Conservation (phyloP, 106 monocot species). For the Dactylorhiza incarnata region DNA sequence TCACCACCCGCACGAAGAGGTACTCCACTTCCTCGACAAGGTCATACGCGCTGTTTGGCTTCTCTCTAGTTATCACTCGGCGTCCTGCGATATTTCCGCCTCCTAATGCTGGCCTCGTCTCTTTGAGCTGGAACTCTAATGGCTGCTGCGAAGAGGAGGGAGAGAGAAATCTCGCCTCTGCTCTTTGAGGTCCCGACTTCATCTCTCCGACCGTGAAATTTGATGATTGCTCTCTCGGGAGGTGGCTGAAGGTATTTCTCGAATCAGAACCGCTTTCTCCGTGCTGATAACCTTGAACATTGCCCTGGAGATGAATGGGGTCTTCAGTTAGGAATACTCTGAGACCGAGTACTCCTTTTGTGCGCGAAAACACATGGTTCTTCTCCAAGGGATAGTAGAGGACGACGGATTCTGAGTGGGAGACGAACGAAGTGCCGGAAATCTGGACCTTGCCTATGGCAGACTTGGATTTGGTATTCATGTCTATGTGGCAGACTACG, state of each 20-base stretch:
- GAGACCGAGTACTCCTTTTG: slow-evolving; percentile 54
- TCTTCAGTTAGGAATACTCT: slow-evolving; percentile 50
- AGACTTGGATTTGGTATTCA: slow-evolving; percentile 24
- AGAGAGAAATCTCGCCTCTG: slow-evolving; percentile 27
- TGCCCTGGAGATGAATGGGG: slow-evolving; percentile 20
- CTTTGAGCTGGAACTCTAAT: slow-evolving; percentile 49
- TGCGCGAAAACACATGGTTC: slow-evolving; percentile 40
- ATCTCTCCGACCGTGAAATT: slow-evolving; percentile 16
- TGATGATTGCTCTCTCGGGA: slow-evolving; percentile 23
- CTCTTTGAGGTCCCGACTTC: slow-evolving; percentile 21
- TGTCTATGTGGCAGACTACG: slow-evolving; percentile 24
- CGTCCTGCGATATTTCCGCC: slow-evolving; percentile 47
- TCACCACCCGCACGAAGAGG: slow-evolving; percentile 71
- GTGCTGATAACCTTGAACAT: slow-evolving; percentile 11
- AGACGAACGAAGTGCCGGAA: slow-evolving; percentile 40
- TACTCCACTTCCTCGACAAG: slow-evolving; percentile 67
- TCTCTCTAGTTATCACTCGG: slow-evolving; percentile 30
- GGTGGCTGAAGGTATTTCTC: slow-evolving; percentile 14
- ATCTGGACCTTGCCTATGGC: slow-evolving; percentile 40
- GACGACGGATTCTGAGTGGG: slow-evolving; percentile 25
- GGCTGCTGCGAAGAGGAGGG: slow-evolving; percentile 30
- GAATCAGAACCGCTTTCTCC: neutral
- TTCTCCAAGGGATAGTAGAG: slow-evolving; percentile 49
- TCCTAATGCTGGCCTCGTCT: slow-evolving; percentile 58
- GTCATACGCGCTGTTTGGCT: slow-evolving; percentile 51